Evolutionary conservation across 208 protist genomes (phyloP), one percentile per base, ranked within the genome.

Genomic region (Wallacemonas collosoma): DNA sequence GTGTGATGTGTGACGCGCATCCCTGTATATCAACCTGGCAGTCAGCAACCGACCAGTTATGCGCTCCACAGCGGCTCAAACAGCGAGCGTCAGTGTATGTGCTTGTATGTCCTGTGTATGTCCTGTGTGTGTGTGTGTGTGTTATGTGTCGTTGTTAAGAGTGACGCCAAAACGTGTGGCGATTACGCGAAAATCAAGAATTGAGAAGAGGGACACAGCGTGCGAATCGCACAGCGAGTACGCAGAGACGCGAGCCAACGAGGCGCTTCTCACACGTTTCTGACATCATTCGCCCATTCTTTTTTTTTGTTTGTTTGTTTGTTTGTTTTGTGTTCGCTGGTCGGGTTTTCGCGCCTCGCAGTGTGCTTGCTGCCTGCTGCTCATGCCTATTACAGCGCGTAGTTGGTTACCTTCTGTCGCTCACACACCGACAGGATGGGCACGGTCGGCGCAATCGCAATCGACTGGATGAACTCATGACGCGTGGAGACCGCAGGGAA

Each of bases 391-490:
- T 82, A 96, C 38, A 94, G 70, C 0, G 88, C 89, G 60, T 96
- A 96, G 77, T 95, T 94, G 0, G 86, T 91, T 43, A 96, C 89
- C 62, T 89, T 89, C 60, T 88, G 83, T 9, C 83, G 84, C 79
- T 95, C 92, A n/a, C 92, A 90, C 9, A 96, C 83, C 35, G 92
- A 96, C 2, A 96, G 71, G 17, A 96, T 79, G 11, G 89, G 88
- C n/a, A 93, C 62, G 15, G 84, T 90, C 26, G 81, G 88, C 2
- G 88, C 83, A 12, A 94, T 82, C 26, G 79, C 62, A 14, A 95
- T 14, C 55, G 80, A 85, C 47, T 95, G 92, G 36, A 90, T 77
- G 70, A 95, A 96, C 2, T 86, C 77, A 67, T 95, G 89, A 26
- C 83, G 82, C 56, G 79, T 74, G 12, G 79, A 66, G 11, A 95